Evolutionary conservation across 2,329 filamentous ascomycete species (phyloP), one percentile per base, ranked within the genome.

Genomic region (Trichoderma endophyticum): DNA sequence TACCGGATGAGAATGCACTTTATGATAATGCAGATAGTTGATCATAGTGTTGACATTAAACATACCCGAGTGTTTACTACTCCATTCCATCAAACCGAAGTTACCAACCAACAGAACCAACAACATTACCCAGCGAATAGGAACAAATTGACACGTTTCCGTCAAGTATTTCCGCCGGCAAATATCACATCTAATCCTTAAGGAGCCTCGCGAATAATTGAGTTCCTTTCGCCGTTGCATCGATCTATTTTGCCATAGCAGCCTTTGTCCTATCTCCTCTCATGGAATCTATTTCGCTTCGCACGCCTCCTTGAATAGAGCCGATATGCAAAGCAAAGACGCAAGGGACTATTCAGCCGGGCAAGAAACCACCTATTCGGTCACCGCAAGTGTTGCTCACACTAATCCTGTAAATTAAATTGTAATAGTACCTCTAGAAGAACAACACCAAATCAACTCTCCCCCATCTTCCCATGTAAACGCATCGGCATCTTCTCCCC

Each of bases 101-200:
- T 12, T 32, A 14, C 36, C 28, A 34, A 21, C 18, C 43, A 11
- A 51, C 28, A n/a, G 43, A n/a, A 21, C n/a, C 43, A 30, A 21
- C 28, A 64, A 30, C 21, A 64, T 64, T 64, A 51, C 28, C 61
- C 61, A 64, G 18, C 61, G 48, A 64, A 64, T 64, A 64, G 61
- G 61, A 64, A 8, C 18, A 32, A 54, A 24, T 11, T 14, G 21
- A 54, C 48, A 24, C 11, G 5, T 54, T 30, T 5, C 26, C 36
- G 3, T 51, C 18, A 14, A 4, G 5, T 11, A 24, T 18, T 51
- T 64, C 36, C n/a, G 61, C 61, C 61, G 61, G 26, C 18, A 48
- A 21, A n/a, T 48, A n/a, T 39, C n/a, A 15, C 26, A 15, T 21
- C 28, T 7, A 3, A 12, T 7, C 56, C n/a, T n/a, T 1, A 3